Base-by-base conservation (phyloP, 2,329 filamentous ascomycete species). In the Ambrosiella cleistominuta region DNA sequence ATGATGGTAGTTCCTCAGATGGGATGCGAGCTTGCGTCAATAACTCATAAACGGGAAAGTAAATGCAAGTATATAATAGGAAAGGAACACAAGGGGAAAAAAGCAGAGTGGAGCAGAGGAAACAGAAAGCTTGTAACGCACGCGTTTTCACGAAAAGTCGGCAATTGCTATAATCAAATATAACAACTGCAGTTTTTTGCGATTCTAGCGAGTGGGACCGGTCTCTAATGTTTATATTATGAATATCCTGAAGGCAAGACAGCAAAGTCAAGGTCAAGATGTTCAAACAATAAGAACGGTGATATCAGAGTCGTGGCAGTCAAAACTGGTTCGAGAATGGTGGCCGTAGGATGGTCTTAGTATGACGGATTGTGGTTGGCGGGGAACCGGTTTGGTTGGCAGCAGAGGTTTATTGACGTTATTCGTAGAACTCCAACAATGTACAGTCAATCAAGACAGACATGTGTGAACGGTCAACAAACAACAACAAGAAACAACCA, bases 111-210 rank as follows among this genome's bases (percentile, higher is more conserved):
- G 2, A 17, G 3, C 17, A 19, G 55, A 57, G 17, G 42, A 27
- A 57, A 39, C 36, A 50, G 36, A 56, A 35, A 56, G 19, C 35
- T n/a, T 57, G 36, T 39, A 50, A 11, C 15, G 42, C 12, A 47
- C 44, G 44, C 15, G 15, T 47, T 17, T 17, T 8, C 27, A 11
- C 36, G 37, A 57, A 50, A 8, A 57, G 17, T 36, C 13, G 27
- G 56, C 15, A 40, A 57, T 57, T 57, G 37, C 56, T 52, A 52
- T 50, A 17, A 36, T 35, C 8, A 7, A 51, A 51, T 50, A 50
- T 51, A 57, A 44, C 37, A 57, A 52, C 47, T 51, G 17, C 27
- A 35, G 8, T 27, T 35, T 36, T 27, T 51, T 27, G 8, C 9
- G 47, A 12, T 27, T 8, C 11, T 35, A 11, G 9, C 35, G 3